Conservation (phyloP, 2,329 filamentous ascomycete genomes). For the Ilyonectria destructans region DNA sequence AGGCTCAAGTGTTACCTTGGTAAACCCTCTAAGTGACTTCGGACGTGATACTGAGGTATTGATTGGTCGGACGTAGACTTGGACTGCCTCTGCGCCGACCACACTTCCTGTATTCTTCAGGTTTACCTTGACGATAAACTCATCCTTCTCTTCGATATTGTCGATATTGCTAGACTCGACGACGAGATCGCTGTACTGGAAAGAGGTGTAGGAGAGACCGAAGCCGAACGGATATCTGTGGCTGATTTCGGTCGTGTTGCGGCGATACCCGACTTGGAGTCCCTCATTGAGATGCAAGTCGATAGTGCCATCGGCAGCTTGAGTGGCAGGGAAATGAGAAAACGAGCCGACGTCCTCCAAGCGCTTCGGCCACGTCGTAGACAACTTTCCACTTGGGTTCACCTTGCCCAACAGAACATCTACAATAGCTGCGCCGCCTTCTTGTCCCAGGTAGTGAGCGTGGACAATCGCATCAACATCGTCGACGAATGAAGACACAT, state of each 20-base stretch:
- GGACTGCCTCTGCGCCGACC: slow-evolving; percentile 23
- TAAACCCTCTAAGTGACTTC: slow-evolving; percentile 22
- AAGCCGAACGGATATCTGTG: slow-evolving; percentile 23
- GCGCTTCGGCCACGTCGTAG: slow-evolving; percentile 28
- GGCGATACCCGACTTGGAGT: slow-evolving; percentile 30
- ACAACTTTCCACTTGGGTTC: slow-evolving; percentile 25
- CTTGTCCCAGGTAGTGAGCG: slow-evolving; percentile 32
- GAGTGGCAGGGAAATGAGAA: slow-evolving; percentile 27
- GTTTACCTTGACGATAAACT: slow-evolving; percentile 3
- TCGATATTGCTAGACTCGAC: not conserved
- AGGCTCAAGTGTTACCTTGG: slow-evolving; percentile 12
- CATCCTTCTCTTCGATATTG: not conserved
- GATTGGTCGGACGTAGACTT: slow-evolving; percentile 10
- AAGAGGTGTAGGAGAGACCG: slow-evolving; percentile 31
- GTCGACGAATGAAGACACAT: slow-evolving; percentile 28
- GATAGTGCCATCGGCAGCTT: not conserved
- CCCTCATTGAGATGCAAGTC: slow-evolving; percentile 22
- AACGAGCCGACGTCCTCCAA: slow-evolving; percentile 23
- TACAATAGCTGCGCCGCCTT: slow-evolving; percentile 26
- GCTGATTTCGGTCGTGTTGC: not conserved
- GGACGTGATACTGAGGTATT: slow-evolving; percentile 22
- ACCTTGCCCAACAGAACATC: slow-evolving; percentile 18
- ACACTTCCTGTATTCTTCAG: slow-evolving; percentile 20
- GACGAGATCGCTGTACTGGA: slow-evolving; percentile 20
- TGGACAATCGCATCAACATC: slow-evolving; percentile 26